Evolutionary conservation across 164 flowering plant species (phyloP).

Genomic region (Cinnamomum micranthum): DNA sequence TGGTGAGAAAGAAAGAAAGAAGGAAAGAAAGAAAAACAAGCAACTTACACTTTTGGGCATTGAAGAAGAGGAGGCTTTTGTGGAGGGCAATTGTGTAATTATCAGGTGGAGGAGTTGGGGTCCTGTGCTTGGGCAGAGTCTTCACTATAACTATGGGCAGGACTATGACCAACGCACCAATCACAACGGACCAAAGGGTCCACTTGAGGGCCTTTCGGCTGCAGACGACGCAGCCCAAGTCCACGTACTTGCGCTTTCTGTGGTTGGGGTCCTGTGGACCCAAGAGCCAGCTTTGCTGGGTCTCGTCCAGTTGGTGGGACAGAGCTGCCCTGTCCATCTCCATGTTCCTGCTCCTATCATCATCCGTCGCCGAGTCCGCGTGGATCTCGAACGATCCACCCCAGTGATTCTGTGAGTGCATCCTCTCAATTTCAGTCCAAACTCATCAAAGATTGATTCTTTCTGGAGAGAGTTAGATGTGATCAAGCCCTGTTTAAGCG

Average conservation of each 20-base stretch:
- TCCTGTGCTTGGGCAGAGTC: slow-evolving; percentile 47
- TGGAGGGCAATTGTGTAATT: slow-evolving; percentile 71
- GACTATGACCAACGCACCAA: slow-evolving; percentile 51
- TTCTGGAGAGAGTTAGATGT: background rate
- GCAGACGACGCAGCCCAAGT: slow-evolving; percentile 66
- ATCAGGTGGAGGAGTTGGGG: slow-evolving; percentile 46
- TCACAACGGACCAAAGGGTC: slow-evolving; percentile 30
- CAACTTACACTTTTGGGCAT: slow-evolving; percentile 80
- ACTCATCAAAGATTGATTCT: background rate
- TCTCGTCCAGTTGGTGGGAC: slow-evolving; percentile 42
- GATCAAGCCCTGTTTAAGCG: background rate
- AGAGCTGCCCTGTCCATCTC: slow-evolving; percentile 54
- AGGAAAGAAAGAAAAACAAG: background rate
- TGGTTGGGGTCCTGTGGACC: slow-evolving; percentile 34
- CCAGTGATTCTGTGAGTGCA: slow-evolving; percentile 60
- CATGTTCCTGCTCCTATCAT: slow-evolving; percentile 32
- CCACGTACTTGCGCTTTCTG: slow-evolving; percentile 67
- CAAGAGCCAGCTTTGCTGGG: slow-evolving; percentile 74
- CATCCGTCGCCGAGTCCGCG: slow-evolving; percentile 23
- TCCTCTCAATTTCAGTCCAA: slow-evolving; percentile 14
- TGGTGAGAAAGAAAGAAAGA: background rate
- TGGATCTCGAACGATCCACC: slow-evolving; percentile 71
- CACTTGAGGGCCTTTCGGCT: slow-evolving; percentile 53
- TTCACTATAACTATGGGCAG: slow-evolving; percentile 61
- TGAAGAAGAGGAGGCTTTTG: slow-evolving; percentile 77